A percentile compares a stretch with the other conserved stretches of the same genome.
Evolutionary conservation across 306 rosid genomes (phyloP).

Genomic region (Rosa persica): DNA sequence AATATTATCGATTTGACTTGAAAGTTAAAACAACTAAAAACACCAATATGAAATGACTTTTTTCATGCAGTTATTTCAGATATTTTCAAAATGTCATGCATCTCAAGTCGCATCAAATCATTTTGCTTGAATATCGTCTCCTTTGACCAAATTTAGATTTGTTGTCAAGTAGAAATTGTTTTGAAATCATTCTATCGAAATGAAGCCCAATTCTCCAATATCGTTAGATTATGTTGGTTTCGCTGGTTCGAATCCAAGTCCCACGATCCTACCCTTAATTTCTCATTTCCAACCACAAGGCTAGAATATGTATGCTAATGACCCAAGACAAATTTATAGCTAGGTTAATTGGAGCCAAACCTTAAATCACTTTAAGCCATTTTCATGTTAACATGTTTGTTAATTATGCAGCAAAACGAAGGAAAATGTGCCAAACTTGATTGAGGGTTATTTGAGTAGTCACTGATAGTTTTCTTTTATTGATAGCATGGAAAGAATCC

Average conservation of each 20-base stretch:
- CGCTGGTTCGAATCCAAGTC: background rate
- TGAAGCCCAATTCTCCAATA: background rate
- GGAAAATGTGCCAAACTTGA: background rate
- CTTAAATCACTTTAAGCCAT: background rate
- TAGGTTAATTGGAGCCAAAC: background rate
- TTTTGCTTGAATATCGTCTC: background rate
- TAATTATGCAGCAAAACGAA: background rate
- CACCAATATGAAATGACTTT: background rate
- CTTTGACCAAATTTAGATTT: background rate
- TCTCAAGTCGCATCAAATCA: background rate
- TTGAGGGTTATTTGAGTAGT: background rate
- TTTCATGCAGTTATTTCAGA: background rate
- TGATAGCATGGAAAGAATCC: constrained; percentile 77
- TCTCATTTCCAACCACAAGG: background rate
- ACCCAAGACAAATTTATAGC: background rate
- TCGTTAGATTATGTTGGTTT: background rate
- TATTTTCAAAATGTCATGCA: background rate
- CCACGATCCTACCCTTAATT: background rate
- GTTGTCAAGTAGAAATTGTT: background rate
- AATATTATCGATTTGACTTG: background rate
- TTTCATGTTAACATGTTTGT: background rate
- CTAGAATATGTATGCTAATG: background rate
- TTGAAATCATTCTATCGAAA: background rate
- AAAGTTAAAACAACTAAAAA: too few relatives aligned
- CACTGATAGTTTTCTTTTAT: background rate